A percentile compares a stretch with the other conserved stretches of the same genome.
phyloP scores from a whole-genome alignment of 768 basidiomycete species.

The Tubosaeta sp. region DNA sequence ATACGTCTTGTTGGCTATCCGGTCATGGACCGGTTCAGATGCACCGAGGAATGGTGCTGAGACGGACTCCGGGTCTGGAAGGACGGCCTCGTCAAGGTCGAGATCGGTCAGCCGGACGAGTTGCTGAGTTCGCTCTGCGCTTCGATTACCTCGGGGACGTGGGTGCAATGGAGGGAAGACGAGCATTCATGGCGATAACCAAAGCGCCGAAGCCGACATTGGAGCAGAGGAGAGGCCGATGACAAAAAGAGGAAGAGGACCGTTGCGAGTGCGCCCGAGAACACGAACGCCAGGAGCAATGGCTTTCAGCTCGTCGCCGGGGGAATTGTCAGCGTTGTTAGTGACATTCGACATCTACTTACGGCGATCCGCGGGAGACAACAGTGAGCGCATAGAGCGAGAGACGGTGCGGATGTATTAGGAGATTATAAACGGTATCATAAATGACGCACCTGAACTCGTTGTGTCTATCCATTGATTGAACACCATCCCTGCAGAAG shows the following conservation, averaged over 20 bases:
- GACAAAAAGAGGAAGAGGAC: no score
- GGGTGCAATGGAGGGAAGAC: no score
- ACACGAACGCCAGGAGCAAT: slow-evolving; percentile 65
- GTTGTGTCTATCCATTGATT: no score
- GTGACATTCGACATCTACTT: slow-evolving; percentile 26
- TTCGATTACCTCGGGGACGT: slow-evolving; percentile 27
- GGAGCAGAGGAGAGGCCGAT: no score
- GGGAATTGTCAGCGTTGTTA: slow-evolving; percentile 9
- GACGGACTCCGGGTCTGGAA: slow-evolving; percentile 23
- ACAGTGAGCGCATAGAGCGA: slow-evolving; percentile 95
- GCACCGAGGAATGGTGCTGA: slow-evolving; percentile 27
- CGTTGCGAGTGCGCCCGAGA: slow-evolving; percentile 8
- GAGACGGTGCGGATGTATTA: no score
- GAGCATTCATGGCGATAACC: slow-evolving; percentile 86
- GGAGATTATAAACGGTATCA: no score
- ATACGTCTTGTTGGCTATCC: slow-evolving; percentile 48
- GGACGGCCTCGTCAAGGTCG: slow-evolving; percentile 3
- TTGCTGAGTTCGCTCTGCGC: slow-evolving; percentile 47
- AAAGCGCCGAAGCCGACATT: slow-evolving; percentile 84
- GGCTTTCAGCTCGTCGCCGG: slow-evolving; percentile 69
- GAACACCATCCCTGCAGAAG: no score
- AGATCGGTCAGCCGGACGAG: slow-evolving; percentile 12
- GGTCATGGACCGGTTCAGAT: slow-evolving; percentile 2
- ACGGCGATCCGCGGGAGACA: slow-evolving; percentile 91
- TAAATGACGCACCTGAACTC: no score